These are phyloP conservation scores for Henningerozyma blattae DNA, from an alignment of 805 yeast genomes.

Conservation along the genomic window DNA sequence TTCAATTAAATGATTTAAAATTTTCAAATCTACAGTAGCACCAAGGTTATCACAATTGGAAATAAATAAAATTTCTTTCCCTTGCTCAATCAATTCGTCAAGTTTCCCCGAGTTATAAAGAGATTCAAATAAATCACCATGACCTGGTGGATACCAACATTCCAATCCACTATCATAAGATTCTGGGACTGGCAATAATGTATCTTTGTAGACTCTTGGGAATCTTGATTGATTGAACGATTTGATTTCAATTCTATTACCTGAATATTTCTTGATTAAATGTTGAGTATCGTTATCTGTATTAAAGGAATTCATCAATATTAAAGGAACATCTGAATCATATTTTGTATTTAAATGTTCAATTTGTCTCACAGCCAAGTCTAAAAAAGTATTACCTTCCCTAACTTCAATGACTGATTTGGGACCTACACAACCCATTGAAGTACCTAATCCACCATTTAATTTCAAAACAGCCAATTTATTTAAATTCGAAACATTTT, in stretches of 20 bases:
- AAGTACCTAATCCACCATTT: constrained; percentile 97
- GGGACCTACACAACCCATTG: constrained; percentile 99
- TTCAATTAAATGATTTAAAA: constrained; percentile 83
- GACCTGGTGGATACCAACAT: constrained; percentile 99
- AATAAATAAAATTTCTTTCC: constrained; percentile 87
- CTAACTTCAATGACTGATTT: constrained; percentile 88
- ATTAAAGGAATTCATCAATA: constrained; percentile 96
- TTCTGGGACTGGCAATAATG: constrained; percentile 86
- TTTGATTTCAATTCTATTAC: constrained; percentile 87
- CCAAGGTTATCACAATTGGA: constrained; percentile 98
- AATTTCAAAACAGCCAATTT: constrained; percentile 90
- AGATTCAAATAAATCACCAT: constrained; percentile 92
- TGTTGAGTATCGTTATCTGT: constrained; percentile 87
- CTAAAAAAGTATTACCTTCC: constrained; percentile 94
- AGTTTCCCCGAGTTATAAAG: constrained; percentile 81
- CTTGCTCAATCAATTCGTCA: constrained; percentile 78
- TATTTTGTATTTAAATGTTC: constrained; percentile 83
- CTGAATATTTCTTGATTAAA: constrained; percentile 90
- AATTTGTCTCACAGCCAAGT: constrained; percentile 89
- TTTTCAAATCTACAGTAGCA: constrained; percentile 89
- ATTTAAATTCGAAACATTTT: constrained; percentile 34
- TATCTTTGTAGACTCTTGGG: constrained; percentile 91
- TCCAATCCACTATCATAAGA: constrained; percentile 58
- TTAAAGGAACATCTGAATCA: constrained; percentile 86
- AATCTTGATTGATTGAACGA: constrained; percentile 94